A percentile compares a stretch with the other conserved stretches of the same genome.
phyloP scores from a whole-genome alignment of 352 stramenopile species.

The Globisporangium mamillatum region DNA sequence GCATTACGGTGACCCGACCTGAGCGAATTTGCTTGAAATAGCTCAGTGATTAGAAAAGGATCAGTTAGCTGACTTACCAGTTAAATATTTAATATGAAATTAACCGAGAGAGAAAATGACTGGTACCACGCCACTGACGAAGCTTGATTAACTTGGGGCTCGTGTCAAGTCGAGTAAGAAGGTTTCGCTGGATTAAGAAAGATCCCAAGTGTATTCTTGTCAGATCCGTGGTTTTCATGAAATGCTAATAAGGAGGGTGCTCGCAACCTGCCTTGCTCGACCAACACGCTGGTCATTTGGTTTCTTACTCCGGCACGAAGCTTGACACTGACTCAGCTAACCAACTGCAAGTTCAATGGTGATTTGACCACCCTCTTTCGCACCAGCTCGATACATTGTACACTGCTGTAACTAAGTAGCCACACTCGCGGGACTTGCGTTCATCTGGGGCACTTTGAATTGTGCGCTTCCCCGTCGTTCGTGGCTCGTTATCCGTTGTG shows the following conservation, averaged over 20 bases:
- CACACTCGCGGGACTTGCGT: too few relatives aligned
- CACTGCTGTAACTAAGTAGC: too few relatives aligned
- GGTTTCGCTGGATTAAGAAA: neutral
- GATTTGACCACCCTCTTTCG: too few relatives aligned
- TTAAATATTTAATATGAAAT: neutral
- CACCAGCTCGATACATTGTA: too few relatives aligned
- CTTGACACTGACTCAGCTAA: neutral
- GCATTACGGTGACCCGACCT: neutral
- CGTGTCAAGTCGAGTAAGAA: neutral
- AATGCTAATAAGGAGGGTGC: neutral
- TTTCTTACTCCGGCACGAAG: neutral
- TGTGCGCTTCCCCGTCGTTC: too few relatives aligned
- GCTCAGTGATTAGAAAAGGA: neutral
- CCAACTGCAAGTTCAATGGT: too few relatives aligned
- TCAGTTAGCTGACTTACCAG: neutral
- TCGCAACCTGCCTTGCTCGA: neutral
- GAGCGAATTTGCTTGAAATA: neutral
- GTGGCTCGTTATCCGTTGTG: too few relatives aligned
- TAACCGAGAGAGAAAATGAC: constrained; percentile 16
- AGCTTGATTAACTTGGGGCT: neutral
- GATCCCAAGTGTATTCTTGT: neutral
- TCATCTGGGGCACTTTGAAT: too few relatives aligned
- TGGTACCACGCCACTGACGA: too few relatives aligned
- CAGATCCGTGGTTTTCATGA: neutral
- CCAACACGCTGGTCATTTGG: neutral